phyloP scores from a whole-genome alignment of 2,329 filamentous ascomycete species.

The Periconia digitata region DNA sequence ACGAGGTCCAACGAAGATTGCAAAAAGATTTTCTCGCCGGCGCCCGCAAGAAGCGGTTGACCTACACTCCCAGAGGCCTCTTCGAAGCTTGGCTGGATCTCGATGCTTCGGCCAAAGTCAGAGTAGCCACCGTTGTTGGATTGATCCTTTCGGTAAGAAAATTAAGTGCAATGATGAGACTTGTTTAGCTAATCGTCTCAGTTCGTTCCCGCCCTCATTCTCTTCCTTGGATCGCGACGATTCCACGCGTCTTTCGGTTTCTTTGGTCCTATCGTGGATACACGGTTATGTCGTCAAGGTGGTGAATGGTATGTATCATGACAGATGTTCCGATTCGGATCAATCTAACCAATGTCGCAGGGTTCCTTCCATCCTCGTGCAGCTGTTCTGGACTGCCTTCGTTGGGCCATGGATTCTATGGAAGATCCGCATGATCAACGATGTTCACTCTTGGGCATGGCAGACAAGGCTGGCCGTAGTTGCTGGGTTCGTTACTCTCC shows the following conservation, averaged over 20 bases:
- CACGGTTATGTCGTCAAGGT: slow-evolving; percentile 51
- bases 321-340: neutral
- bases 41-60: slow-evolving; percentile 35
- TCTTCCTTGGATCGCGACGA: slow-evolving; percentile 66
- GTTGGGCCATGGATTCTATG: slow-evolving; percentile 42
- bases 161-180: slow-evolving; percentile 3
- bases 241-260: slow-evolving; percentile 63
- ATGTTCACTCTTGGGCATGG: slow-evolving; percentile 44
- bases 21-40: slow-evolving; percentile 37
- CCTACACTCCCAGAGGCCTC: slow-evolving; percentile 31
- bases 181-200: slow-evolving; percentile 35
- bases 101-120: slow-evolving; percentile 37
- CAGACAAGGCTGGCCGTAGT: slow-evolving; percentile 41
- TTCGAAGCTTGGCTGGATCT: slow-evolving; percentile 32
- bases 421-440: slow-evolving; percentile 41
- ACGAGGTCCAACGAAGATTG: slow-evolving; percentile 39
- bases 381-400: slow-evolving; percentile 40
- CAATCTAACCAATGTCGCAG: slow-evolving; percentile 18
- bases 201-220: slow-evolving; percentile 60
- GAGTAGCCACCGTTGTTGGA: slow-evolving; percentile 31
- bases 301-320: slow-evolving; percentile 63
- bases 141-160: slow-evolving; percentile 32
- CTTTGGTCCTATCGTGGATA: slow-evolving; percentile 51
- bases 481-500: slow-evolving; percentile 30
- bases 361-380: slow-evolving; percentile 40